Conservation (phyloP, 2,329 filamentous ascomycete species). For the Aphanocladium album region DNA sequence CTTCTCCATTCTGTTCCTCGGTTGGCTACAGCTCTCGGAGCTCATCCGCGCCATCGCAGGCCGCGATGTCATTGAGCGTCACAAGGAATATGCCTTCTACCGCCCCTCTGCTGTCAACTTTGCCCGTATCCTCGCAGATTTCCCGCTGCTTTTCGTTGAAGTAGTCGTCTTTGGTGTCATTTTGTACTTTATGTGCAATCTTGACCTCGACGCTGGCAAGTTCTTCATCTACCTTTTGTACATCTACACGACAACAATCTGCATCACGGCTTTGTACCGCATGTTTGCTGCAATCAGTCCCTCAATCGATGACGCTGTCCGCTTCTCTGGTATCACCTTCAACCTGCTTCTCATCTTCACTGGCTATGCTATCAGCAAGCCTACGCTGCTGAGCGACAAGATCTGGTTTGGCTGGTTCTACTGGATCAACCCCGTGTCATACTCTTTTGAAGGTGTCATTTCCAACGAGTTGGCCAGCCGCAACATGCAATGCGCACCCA, state of each 20-base stretch:
- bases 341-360: constrained; percentile 61
- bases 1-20: constrained; percentile 47
- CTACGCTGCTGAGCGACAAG: constrained; percentile 47
- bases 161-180: constrained; percentile 63
- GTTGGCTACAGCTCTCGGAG: constrained; percentile 69
- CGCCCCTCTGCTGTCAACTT: constrained; percentile 50
- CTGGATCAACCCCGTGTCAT: constrained; percentile 60
- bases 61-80: constrained; percentile 51
- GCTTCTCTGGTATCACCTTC: constrained; percentile 50
- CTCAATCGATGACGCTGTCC: constrained; percentile 58
- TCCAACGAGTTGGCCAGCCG: constrained; percentile 51
- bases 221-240: constrained; percentile 64
- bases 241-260: constrained; percentile 50
- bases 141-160: constrained; percentile 56
- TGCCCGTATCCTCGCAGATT: constrained; percentile 51
- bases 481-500: constrained; percentile 41
- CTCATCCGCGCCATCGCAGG: constrained; percentile 72
- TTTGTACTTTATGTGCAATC: constrained; percentile 71
- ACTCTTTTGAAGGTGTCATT: constrained; percentile 58
- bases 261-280: constrained; percentile 52
- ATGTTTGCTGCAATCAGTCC: constrained; percentile 53
- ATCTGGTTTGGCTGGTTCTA: constrained; percentile 69
- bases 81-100: constrained; percentile 47
- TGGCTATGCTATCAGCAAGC: constrained; percentile 56
- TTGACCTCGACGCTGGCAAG: constrained; percentile 58